A percentile compares a stretch with the other conserved stretches of the same genome.
phyloP scores from a whole-genome alignment of 1,284 basidiomycete genomes.

The Acaromyces ingoldii region DNA sequence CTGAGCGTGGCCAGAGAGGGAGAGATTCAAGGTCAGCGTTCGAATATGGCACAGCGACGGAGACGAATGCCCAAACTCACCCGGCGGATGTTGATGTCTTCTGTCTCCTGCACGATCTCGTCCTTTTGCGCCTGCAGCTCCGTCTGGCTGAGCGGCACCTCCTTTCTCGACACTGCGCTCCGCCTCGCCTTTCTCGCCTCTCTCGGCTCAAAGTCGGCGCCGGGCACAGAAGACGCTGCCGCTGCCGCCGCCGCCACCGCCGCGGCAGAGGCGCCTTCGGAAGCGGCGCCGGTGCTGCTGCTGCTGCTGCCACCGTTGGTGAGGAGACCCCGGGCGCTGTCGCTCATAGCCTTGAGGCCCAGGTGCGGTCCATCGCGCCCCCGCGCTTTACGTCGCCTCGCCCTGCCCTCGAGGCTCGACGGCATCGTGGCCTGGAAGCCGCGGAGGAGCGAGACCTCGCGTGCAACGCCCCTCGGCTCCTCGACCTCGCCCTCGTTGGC shows the following conservation, averaged over 20 bases:
- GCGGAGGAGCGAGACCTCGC: slow-evolving; percentile 43
- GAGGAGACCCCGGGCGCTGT: slow-evolving; percentile 38
- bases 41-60: background rate
- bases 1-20: too few relatives aligned
- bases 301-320: background rate
- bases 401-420: slow-evolving; percentile 30
- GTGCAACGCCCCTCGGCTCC: slow-evolving; percentile 12
- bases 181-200: slow-evolving; percentile 25
- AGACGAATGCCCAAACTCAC: background rate
- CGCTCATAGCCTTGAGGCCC: slow-evolving; percentile 41
- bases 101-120: slow-evolving; percentile 42
- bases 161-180: slow-evolving; percentile 13
- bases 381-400: slow-evolving; percentile 30
- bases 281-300: background rate
- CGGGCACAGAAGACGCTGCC: slow-evolving; percentile 2
- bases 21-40: background rate
- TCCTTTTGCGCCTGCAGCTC: slow-evolving; percentile 44
- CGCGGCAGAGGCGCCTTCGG: background rate
- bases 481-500: slow-evolving; percentile 13
- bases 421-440: slow-evolving; percentile 50
- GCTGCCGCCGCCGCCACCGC: background rate
- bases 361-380: slow-evolving; percentile 29
- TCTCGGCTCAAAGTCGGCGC: too few relatives aligned
- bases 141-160: slow-evolving; percentile 14
- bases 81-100: slow-evolving; percentile 26